Evolutionary conservation across 495 filamentous ascomycete genomes (phyloP), one percentile per base, ranked within the genome.

Genomic region (Jackrogersella minutella): DNA sequence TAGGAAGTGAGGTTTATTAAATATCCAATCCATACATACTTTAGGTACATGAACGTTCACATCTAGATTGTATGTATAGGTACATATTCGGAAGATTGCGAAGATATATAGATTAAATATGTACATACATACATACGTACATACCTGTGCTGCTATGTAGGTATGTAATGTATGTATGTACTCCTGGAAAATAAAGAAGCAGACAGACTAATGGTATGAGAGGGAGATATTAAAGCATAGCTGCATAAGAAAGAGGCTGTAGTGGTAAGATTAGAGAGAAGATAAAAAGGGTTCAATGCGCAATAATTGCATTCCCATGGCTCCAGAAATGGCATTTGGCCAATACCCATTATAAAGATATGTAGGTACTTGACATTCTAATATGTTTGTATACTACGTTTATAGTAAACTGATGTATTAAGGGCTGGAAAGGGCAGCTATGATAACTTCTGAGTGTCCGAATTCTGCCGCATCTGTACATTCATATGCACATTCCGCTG

Each of bases 51-150:
- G 31, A 49, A 49, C 44, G 26, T 49, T 49, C 44, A 17, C 26
- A 57, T 22, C 30, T 52, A 36, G 28, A 52, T 33, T 36, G 30
- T 52, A 22, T n/a, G 49, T 52, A 52, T 22, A 36, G 58, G 40
- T 63, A 68, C 59, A 2, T 43, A 43, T 59, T 68, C 65, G 59
- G 65, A 68, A 68, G 33, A 68, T 68, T 63, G 65, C 65, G 65
- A 68, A 34, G 26, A 43, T 62, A 50, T 13, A 34, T 39, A 51
- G 16, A 37, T 40, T 55, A 41, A 21, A 19, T n/a, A n/a, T n/a
- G n/a, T n/a, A 7, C 26, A 30, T 30, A 30, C 26, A 7, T 30
- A 30, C 46, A 14, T 50, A 37, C 16, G 9, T 30, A 56, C 19
- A 16, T 49, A 30, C 0, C 50, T 36, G 37, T 13, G n/a, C n/a